phyloP scores from a whole-genome alignment of 108 stramenopile genomes.

The Craspedostauros australis region DNA sequence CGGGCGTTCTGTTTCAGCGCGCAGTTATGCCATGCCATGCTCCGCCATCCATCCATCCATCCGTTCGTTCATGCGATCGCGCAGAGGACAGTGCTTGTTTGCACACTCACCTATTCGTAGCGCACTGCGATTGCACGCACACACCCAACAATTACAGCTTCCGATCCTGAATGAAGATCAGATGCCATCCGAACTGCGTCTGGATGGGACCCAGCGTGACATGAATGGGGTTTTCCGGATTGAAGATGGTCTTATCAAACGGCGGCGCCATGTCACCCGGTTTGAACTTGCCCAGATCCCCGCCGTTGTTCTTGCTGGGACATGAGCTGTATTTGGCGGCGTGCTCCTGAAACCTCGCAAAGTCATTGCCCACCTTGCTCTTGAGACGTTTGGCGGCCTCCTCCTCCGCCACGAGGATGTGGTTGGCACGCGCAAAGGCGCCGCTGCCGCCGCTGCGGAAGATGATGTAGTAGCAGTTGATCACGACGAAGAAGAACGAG shows the following conservation, averaged over 20 bases:
- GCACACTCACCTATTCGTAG: no score
- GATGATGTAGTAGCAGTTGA: slow-evolving; percentile 2
- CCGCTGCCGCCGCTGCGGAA: background rate
- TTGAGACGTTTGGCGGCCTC: slow-evolving; percentile 29
- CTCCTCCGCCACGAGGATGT: slow-evolving; percentile 60
- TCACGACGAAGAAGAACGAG: background rate
- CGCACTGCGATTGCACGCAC: no score
- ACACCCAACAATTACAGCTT: no score
- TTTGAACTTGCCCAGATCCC: slow-evolving; percentile 46
- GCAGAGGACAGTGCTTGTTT: no score
- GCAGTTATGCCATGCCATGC: no score
- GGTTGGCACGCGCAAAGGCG: slow-evolving; percentile 50
- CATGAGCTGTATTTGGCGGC: slow-evolving; percentile 54
- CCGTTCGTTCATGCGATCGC: no score
- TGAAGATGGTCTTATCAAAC: slow-evolving; percentile 57
- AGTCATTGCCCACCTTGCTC: slow-evolving; percentile 29
- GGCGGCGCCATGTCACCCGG: slow-evolving; percentile 59
- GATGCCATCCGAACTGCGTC: slow-evolving; percentile 66
- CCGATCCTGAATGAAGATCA: slow-evolving; percentile 56
- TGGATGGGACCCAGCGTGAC: slow-evolving; percentile 51
- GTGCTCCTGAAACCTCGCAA: slow-evolving; percentile 35
- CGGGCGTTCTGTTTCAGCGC: no score
- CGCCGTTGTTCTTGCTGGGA: slow-evolving; percentile 44
- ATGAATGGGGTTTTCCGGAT: slow-evolving; percentile 27
- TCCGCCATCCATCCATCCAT: no score